phyloP scores from a whole-genome alignment of 2,329 filamentous ascomycete species.

The Fusarium goolgardi region DNA sequence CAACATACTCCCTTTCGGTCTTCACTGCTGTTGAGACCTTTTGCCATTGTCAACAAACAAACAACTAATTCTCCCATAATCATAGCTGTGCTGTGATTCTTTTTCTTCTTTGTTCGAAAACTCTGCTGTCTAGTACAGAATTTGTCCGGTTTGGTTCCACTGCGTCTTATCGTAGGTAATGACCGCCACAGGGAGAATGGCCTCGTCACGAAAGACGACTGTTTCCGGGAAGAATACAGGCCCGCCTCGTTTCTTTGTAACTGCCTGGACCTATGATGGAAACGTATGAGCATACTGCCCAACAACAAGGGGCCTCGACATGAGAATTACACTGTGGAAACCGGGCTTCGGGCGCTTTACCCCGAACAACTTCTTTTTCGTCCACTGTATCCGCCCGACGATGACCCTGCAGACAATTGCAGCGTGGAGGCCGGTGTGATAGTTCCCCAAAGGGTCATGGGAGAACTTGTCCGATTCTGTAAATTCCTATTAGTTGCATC shows the following conservation, averaged over 20 bases:
- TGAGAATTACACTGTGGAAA: background rate
- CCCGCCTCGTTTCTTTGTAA: background rate
- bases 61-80: background rate
- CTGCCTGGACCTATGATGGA: background rate
- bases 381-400: background rate
- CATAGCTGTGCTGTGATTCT: background rate
- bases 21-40: background rate
- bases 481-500: background rate
- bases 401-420: background rate
- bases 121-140: background rate
- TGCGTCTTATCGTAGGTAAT: background rate
- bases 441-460: background rate
- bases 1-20: background rate
- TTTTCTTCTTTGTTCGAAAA: rapidly evolving
- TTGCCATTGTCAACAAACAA: background rate
- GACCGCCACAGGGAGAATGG: background rate
- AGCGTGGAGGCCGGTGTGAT: background rate
- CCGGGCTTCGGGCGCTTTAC: background rate
- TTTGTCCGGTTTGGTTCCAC: background rate
- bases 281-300: background rate
- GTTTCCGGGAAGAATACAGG: background rate
- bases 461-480: background rate
- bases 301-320: background rate
- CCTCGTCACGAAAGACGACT: background rate
- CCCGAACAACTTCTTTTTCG: background rate